Evolutionary conservation across 2,329 filamentous ascomycete genomes (phyloP).

Genomic region (Fusarium paranaense): DNA sequence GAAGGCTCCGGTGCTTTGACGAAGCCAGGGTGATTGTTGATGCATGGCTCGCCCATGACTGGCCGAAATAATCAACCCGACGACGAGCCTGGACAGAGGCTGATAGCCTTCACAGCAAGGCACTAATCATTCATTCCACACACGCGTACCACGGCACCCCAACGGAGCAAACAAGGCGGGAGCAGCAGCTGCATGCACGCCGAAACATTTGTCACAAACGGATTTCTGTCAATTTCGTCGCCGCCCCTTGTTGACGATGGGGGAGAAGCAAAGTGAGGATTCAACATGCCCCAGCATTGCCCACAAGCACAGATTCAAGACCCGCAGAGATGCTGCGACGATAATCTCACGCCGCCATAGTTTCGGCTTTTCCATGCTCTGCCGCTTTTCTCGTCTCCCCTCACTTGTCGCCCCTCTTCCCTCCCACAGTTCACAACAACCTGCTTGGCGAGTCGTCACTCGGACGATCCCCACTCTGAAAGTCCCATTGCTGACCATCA

Average conservation of each 20-base stretch:
- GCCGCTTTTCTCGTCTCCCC: slow-evolving; percentile 22
- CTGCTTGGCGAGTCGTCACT: slow-evolving; percentile 22
- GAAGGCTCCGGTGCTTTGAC: not conserved
- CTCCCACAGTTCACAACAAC: slow-evolving; percentile 16
- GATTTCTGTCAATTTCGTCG: not conserved
- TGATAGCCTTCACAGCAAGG: not conserved
- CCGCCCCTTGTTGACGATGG: not conserved
- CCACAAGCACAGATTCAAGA: slow-evolving; percentile 7
- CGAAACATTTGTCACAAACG: not conserved
- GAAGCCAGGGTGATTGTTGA: slow-evolving; percentile 5
- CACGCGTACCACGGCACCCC: not conserved
- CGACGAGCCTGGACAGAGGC: not conserved
- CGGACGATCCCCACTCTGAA: slow-evolving; percentile 32
- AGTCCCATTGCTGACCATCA: slow-evolving; percentile 36
- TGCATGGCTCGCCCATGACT: not conserved
- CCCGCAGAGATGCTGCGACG: slow-evolving; percentile 9
- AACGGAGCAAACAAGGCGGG: not conserved
- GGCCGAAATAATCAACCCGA: not conserved
- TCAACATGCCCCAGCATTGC: slow-evolving; percentile 1
- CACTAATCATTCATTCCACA: not conserved
- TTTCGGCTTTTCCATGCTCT: slow-evolving; percentile 18
- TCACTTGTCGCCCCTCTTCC: slow-evolving; percentile 15
- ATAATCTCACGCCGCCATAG: slow-evolving; percentile 15
- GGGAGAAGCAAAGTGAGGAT: slow-evolving; percentile 1
- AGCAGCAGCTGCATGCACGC: not conserved